Evolutionary conservation across 495 filamentous ascomycete genomes (phyloP).

Genomic region (Xylaria flabelliformis): DNA sequence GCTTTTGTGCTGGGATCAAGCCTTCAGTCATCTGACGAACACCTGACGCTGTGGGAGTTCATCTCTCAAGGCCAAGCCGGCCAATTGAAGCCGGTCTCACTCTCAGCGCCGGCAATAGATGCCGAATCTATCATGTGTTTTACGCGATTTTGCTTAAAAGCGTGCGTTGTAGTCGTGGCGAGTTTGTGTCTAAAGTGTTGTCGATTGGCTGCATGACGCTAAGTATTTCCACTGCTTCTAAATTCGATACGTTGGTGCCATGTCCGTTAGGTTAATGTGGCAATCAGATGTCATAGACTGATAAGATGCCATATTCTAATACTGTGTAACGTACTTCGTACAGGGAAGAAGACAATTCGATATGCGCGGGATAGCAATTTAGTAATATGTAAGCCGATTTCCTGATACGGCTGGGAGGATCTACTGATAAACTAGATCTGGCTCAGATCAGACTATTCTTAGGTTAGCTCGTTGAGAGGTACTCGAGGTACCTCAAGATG

Average conservation of each 20-base stretch:
- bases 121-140: neutral
- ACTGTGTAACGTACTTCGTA: neutral
- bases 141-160: neutral
- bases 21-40: constrained; percentile 5
- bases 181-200: neutral
- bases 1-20: neutral
- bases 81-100: neutral
- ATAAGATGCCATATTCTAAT: neutral
- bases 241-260: neutral
- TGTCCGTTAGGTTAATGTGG: neutral
- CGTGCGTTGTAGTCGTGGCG: neutral
- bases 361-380: neutral
- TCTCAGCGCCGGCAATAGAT: neutral
- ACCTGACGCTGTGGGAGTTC: constrained; percentile 14
- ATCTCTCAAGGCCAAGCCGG: neutral
- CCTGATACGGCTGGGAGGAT: neutral
- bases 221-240: neutral
- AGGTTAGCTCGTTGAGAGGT: neutral
- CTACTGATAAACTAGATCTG: constrained; percentile 1
- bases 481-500: neutral
- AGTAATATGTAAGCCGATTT: constrained; percentile 1
- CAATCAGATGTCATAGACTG: neutral
- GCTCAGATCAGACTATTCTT: neutral
- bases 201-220: constrained; percentile 12
- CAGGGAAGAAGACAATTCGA: constrained; percentile 5